Conservation (phyloP, 345 rosid genomes). For the Noccaea bulbosa region DNA sequence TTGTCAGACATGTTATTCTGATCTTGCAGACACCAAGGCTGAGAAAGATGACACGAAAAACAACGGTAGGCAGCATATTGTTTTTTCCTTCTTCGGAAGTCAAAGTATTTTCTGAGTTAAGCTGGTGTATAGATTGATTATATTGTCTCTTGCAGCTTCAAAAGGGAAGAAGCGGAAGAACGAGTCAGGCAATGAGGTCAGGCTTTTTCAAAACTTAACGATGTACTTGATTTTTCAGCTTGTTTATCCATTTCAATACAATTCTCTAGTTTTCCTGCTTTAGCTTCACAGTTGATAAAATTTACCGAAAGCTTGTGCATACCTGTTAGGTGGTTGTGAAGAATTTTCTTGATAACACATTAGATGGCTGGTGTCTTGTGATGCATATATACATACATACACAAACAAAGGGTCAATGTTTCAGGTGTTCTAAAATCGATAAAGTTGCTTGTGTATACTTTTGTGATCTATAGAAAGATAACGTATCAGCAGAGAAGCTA, state of each 20-base stretch:
- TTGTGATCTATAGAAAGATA: constrained; percentile 55
- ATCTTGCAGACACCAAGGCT: constrained; percentile 65
- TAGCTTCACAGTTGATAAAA: not conserved
- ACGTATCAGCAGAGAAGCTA: constrained; percentile 59
- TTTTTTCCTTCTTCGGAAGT: not conserved
- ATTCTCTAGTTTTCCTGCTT: constrained; percentile 1
- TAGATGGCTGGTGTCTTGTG: constrained; percentile 9
- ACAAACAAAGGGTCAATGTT: not conserved
- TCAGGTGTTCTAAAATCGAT: constrained; percentile 3
- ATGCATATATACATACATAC: not conserved
- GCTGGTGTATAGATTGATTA: constrained; percentile 24
- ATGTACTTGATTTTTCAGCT: constrained; percentile 2
- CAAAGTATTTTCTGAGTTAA: constrained; percentile 1
- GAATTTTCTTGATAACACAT: not conserved
- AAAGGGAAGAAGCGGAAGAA: constrained; percentile 89
- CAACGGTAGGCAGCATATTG: constrained; percentile 52
- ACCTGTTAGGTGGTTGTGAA: not conserved
- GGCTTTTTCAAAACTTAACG: constrained; percentile 39
- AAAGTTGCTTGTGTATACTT: constrained; percentile 29
- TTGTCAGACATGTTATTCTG: constrained; percentile 29
- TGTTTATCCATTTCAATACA: constrained; percentile 1
- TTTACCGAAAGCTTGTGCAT: constrained; percentile 9
- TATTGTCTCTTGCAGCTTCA: constrained; percentile 55
- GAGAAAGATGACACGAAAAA: constrained; percentile 86
- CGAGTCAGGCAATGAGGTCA: constrained; percentile 81